Base-by-base conservation (phyloP, 345 rosid species). In the Syzygium grande region DNA sequence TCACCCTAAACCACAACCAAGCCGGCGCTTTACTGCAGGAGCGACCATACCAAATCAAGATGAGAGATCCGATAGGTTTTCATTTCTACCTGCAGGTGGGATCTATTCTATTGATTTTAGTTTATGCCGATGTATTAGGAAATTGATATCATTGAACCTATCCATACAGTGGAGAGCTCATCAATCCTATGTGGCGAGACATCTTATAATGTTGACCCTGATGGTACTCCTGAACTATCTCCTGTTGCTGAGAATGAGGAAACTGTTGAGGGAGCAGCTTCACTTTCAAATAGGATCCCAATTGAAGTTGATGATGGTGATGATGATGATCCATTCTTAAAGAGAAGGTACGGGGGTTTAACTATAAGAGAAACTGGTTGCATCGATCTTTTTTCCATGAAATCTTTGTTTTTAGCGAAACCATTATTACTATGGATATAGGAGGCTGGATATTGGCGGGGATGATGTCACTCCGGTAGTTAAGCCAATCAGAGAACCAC, bases 401-500 rank as follows among this genome's bases (percentile, higher is more conserved):
- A 85, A 46, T 77, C 53, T 86, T 22, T 78, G 49, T 90, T 88
- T 52, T 51, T 25, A 21, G 23, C n/a, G 30, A 38, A 23, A 49
- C 38, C 59, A 30, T 51, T 34, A 41, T 19, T 49, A 88, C 49
- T 55, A 54, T 88, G 84, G 84, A 88, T 80, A 89, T 93, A 98
- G 99, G 96, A 98, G 93, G 93, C 88, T 94, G 94, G 99, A 98
- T 80, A 80, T 84, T 53, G 94, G 95, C 59, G 92, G 89, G 29
- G 88, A 94, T 92, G 99, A 96, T 61, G 92, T 94, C 87, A 94
- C 97, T 91, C 95, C 97, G 53, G 94, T 97, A 86, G 97, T 97
- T 89, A 97, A 98, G 92, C 99, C 99, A 29, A 98, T 98, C 63
- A 94, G 98, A 80, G 99, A 98, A 91, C 98, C 99, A 61, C 99